Percentiles rank a stretch among this genome's conserved stretches.
Evolutionary conservation across 2,329 filamentous ascomycete species (phyloP).

Genomic region (Teratosphaeria epicoccoides): DNA sequence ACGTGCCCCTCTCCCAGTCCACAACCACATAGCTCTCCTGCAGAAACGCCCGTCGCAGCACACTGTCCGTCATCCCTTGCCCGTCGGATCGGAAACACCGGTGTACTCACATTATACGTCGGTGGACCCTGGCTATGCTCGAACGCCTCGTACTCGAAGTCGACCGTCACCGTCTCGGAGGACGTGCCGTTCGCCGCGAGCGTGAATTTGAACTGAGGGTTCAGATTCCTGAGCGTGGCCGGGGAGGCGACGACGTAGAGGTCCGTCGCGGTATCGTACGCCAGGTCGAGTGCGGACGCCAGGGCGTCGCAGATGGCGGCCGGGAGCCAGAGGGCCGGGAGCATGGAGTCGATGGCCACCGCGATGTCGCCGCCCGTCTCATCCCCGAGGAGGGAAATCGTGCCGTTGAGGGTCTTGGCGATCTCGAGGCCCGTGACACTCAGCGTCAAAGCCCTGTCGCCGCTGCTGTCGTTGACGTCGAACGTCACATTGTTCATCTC

Average conservation of each 20-base stretch:
- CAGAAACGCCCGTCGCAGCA: slow-evolving; percentile 30
- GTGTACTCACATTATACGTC: slow-evolving; percentile 15
- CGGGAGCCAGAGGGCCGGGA: slow-evolving; percentile 33
- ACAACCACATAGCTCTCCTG: slow-evolving; percentile 32
- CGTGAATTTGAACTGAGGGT: slow-evolving; percentile 29
- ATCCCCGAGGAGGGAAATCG: slow-evolving; percentile 16
- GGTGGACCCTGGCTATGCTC: slow-evolving; percentile 21
- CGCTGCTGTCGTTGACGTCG: slow-evolving; percentile 14
- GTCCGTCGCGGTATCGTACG: slow-evolving; percentile 24
- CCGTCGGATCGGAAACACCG: slow-evolving; percentile 30
- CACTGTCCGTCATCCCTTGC: slow-evolving; percentile 29
- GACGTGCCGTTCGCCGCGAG: slow-evolving; percentile 11
- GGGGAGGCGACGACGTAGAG: slow-evolving; percentile 28
- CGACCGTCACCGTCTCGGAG: slow-evolving; percentile 5
- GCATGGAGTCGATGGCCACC: slow-evolving; percentile 25
- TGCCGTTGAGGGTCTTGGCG: slow-evolving; percentile 7
- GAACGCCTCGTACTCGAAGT: slow-evolving; percentile 30
- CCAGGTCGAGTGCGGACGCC: slow-evolving; percentile 28
- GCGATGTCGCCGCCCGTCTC: not conserved
- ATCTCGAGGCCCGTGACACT: slow-evolving; percentile 16
- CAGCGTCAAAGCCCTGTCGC: slow-evolving; percentile 13
- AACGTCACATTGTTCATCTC: slow-evolving; percentile 16
- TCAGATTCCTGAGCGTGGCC: slow-evolving; percentile 22
- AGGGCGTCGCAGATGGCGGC: slow-evolving; percentile 25
- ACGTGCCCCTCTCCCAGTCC: slow-evolving; percentile 27